Conservation (phyloP, 257 asterid genomes). For the Solanum piurae region DNA sequence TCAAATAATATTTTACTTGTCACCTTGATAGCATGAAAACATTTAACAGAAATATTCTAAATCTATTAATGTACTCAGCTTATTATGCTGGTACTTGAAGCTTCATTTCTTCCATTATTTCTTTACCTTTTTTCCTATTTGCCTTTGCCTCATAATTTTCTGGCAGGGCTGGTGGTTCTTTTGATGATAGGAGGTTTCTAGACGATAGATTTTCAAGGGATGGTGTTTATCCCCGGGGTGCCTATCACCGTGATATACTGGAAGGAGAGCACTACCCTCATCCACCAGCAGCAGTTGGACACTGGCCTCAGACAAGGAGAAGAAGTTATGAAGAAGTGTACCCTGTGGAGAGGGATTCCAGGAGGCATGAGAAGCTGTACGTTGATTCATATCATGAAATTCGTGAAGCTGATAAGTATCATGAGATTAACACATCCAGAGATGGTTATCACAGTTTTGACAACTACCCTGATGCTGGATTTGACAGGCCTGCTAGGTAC, state of each 20-base stretch:
- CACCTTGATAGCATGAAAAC: not conserved
- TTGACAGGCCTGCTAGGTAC: constrained; percentile 73
- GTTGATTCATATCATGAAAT: constrained; percentile 33
- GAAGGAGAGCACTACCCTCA: constrained; percentile 80
- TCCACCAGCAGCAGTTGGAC: constrained; percentile 50
- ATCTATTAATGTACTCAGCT: not conserved
- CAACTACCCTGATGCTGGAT: constrained; percentile 27
- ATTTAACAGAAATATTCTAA: not conserved
- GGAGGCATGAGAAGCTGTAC: constrained; percentile 73
- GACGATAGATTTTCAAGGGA: constrained; percentile 93
- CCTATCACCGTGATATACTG: constrained; percentile 60
- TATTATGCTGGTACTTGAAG: not conserved
- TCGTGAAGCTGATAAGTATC: constrained; percentile 29
- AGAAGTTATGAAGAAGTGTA: constrained; percentile 77
- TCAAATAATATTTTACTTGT: not conserved
- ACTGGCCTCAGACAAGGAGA: constrained; percentile 83
- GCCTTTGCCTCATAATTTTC: constrained; percentile 25
- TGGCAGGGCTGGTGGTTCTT: constrained; percentile 83
- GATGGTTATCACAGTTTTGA: constrained; percentile 28
- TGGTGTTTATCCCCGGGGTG: constrained; percentile 54
- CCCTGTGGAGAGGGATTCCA: constrained; percentile 67
- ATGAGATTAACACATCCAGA: constrained; percentile 16
- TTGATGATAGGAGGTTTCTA: constrained; percentile 81
- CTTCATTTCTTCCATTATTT: not conserved
- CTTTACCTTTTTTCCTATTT: constrained; percentile 17